A percentile compares a stretch with the other conserved stretches of the same genome.
Conservation (phyloP, 805 yeast genomes). For the Komagataella phaffii region DNA sequence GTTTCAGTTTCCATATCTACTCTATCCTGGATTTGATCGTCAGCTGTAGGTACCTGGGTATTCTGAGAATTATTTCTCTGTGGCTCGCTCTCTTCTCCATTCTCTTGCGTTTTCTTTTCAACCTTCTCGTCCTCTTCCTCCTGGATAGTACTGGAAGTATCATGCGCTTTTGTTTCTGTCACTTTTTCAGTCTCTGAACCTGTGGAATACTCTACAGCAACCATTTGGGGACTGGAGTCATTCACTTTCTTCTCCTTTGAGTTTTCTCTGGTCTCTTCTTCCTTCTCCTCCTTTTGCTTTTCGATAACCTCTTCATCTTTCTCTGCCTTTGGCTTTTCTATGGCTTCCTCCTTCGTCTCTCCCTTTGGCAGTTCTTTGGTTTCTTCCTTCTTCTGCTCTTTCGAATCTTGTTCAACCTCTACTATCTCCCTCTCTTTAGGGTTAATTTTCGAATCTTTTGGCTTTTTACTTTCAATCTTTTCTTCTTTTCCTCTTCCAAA, state of each 20-base stretch:
- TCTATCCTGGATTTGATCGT: neutral
- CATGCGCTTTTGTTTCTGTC: neutral
- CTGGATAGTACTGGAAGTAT: neutral
- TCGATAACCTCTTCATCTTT: neutral
- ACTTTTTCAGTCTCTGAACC: neutral
- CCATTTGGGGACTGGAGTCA: neutral
- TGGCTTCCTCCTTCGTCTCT: neutral
- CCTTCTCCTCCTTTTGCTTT: constrained; percentile 3
- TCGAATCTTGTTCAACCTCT: neutral
- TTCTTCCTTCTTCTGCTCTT: constrained; percentile 3
- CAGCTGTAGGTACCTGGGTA: neutral
- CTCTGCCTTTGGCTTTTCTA: neutral
- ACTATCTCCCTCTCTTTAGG: neutral
- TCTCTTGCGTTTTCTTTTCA: neutral
- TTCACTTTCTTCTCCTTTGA: neutral
- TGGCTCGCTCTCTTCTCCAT: neutral
- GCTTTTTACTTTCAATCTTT: constrained; percentile 6
- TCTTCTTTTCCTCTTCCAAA: neutral
- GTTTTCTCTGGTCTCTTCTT: constrained; percentile 1
- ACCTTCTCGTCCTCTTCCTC: neutral
- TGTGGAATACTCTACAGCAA: neutral
- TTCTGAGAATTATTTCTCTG: neutral
- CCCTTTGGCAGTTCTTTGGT: neutral
- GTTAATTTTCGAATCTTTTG: constrained; percentile 1
- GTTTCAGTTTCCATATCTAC: neutral